Conservation (phyloP, 2,329 filamentous ascomycete genomes). For the Penicillium aurantiogriseum region DNA sequence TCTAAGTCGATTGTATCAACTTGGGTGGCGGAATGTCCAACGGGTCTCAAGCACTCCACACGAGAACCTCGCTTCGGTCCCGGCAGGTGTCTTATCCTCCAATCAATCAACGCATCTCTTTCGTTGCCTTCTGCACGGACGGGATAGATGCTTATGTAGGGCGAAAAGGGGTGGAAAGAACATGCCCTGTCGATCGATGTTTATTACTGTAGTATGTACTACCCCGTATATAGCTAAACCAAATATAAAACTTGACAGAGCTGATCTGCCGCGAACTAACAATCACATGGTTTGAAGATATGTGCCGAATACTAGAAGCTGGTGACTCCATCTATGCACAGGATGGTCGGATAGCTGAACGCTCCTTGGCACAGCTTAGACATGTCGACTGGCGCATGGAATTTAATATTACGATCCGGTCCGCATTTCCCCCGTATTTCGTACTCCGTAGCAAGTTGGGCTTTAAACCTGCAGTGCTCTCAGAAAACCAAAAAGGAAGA, state of each 20-base stretch:
- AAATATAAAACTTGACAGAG: slow-evolving; percentile 1
- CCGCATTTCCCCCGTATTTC: slow-evolving; percentile 8
- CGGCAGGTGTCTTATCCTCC: background rate
- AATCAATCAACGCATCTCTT: background rate
- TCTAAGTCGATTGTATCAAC: background rate
- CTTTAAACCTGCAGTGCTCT: background rate
- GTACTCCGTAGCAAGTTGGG: background rate
- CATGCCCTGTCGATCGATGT: slow-evolving; percentile 18
- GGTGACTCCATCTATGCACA: background rate
- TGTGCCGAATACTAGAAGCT: slow-evolving; percentile 1
- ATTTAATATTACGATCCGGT: slow-evolving; percentile 12
- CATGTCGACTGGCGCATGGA: slow-evolving; percentile 1
- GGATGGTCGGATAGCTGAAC: background rate
- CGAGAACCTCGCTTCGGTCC: background rate
- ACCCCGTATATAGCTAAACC: background rate
- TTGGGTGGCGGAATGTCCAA: background rate
- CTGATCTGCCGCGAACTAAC: slow-evolving; percentile 5
- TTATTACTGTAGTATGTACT: background rate
- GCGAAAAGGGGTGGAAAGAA: background rate
- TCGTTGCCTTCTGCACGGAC: slow-evolving; percentile 8
- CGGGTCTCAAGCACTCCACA: background rate
- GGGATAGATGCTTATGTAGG: slow-evolving; percentile 10
- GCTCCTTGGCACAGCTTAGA: slow-evolving; percentile 1
- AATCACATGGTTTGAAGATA: slow-evolving; percentile 3
- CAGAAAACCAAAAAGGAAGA: background rate